Percentiles rank a stretch among this genome's conserved stretches.
phyloP scores from a whole-genome alignment of 345 rosid genomes.

The Litchi chinensis region DNA sequence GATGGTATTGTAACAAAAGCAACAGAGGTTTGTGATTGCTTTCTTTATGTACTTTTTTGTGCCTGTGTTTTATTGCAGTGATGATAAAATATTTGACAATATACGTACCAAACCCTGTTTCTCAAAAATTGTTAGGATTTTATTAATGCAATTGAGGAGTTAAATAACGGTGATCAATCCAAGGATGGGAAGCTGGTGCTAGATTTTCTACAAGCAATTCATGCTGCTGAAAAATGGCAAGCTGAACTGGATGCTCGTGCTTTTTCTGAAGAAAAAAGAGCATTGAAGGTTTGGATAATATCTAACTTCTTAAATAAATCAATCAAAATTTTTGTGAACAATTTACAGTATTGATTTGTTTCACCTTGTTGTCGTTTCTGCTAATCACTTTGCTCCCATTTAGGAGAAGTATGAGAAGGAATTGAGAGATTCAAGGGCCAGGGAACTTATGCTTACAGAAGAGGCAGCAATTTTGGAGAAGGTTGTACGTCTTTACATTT shows the following conservation, averaged over 20 bases:
- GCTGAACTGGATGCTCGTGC: slow-evolving; percentile 81
- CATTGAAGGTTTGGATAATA: slow-evolving; percentile 60
- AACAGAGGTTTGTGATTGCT: slow-evolving; percentile 44
- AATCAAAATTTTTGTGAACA: slow-evolving; percentile 16
- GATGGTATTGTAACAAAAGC: slow-evolving; percentile 39
- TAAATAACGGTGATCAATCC: slow-evolving; percentile 50
- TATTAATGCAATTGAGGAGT: slow-evolving; percentile 51
- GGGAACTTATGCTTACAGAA: slow-evolving; percentile 93
- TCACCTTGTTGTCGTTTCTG: neutral
- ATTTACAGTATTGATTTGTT: neutral
- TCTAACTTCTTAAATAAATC: slow-evolving; percentile 11
- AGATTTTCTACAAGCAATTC: slow-evolving; percentile 86
- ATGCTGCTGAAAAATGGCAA: slow-evolving; percentile 87
- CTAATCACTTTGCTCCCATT: slow-evolving; percentile 15
- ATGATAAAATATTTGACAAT: neutral
- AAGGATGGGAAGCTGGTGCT: slow-evolving; percentile 79
- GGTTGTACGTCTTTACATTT: slow-evolving; percentile 45
- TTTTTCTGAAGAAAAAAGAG: slow-evolving; percentile 71
- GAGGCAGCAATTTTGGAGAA: slow-evolving; percentile 95
- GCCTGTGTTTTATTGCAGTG: slow-evolving; percentile 16
- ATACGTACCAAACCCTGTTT: too few relatives aligned
- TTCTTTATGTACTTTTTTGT: slow-evolving; percentile 3
- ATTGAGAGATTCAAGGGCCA: slow-evolving; percentile 82
- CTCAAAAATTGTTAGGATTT: slow-evolving; percentile 42
- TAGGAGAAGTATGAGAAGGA: slow-evolving; percentile 93